Conservation (phyloP, 139 green algal species). For the Tetraselmis striata region DNA sequence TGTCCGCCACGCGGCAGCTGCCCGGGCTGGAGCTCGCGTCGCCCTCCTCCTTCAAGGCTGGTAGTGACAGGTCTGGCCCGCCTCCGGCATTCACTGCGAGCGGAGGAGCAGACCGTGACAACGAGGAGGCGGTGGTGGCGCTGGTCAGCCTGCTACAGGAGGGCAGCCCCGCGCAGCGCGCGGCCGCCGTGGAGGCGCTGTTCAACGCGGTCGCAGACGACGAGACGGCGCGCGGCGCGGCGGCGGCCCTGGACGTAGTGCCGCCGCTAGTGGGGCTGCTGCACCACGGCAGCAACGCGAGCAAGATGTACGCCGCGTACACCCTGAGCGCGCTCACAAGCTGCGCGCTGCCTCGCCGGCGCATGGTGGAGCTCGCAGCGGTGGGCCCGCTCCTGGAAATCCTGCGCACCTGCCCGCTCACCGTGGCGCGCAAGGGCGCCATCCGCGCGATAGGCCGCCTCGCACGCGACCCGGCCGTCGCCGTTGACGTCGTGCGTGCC, state of each 20-base stretch:
- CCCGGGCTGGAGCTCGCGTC: background rate
- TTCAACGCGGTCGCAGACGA: slow-evolving; percentile 32
- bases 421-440: slow-evolving; percentile 26
- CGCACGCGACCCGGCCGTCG: slow-evolving; percentile 30
- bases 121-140: slow-evolving; percentile 15
- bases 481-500: slow-evolving; percentile 31
- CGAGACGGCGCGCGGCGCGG: slow-evolving; percentile 9
- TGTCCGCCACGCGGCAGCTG: background rate
- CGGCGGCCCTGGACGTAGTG: slow-evolving; percentile 21
- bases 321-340: slow-evolving; percentile 42
- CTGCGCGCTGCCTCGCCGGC: slow-evolving; percentile 14
- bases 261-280: slow-evolving; percentile 32
- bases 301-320: slow-evolving; percentile 47
- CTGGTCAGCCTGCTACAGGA: slow-evolving; percentile 13
- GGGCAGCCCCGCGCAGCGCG: slow-evolving; percentile 18
- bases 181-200: slow-evolving; percentile 26
- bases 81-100: background rate
- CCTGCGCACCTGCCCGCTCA: slow-evolving; percentile 15
- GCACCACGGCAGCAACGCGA: slow-evolving; percentile 23
- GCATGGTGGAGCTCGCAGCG: slow-evolving; percentile 23
- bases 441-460: slow-evolving; percentile 34
- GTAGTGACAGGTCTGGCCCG: too few relatives aligned
- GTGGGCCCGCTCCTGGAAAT: slow-evolving; percentile 38
- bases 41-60: background rate
- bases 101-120: background rate